Percentiles rank a stretch among this genome's conserved stretches.
Evolutionary conservation across 805 yeast genomes (phyloP).

Genomic region (Pichia thaimueangensis): DNA sequence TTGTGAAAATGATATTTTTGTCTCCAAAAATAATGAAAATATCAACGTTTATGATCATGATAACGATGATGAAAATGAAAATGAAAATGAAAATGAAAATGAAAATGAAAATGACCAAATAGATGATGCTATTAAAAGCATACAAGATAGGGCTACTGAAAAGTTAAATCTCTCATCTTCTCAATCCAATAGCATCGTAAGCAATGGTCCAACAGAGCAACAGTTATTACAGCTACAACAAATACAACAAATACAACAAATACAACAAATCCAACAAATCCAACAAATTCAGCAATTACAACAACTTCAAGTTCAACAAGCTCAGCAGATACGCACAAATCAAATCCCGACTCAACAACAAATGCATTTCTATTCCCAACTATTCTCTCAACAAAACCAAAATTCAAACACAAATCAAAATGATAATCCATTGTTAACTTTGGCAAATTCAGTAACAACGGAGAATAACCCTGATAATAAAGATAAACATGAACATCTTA

Average conservation of each 20-base stretch:
- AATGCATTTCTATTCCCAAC: neutral
- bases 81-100: too few species aligned
- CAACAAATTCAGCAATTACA: conserved; percentile 5
- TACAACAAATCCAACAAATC: conserved; percentile 11
- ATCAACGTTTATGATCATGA: too few species aligned
- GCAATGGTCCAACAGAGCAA: too few species aligned
- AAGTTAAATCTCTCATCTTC: too few species aligned
- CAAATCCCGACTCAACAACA: conserved; percentile 1
- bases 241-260: conserved; percentile 1
- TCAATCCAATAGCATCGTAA: too few species aligned
- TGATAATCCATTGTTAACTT: conserved; percentile 25
- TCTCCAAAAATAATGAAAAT: too few species aligned
- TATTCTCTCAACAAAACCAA: conserved; percentile 1
- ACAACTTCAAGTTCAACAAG: conserved; percentile 1
- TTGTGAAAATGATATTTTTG: too few species aligned
- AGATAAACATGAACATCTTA: neutral
- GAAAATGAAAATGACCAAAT: too few species aligned
- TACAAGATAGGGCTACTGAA: too few species aligned
- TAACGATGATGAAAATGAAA: too few species aligned
- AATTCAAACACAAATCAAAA: conserved; percentile 10
- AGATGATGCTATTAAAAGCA: too few species aligned
- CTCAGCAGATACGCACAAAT: neutral
- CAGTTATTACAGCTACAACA: neutral
- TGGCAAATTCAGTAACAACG: conserved; percentile 25
- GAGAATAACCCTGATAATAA: too few species aligned